A percentile compares a stretch with the other conserved stretches of the same genome.
Evolutionary conservation across 208 protist species (phyloP).

Genomic region (Leishmania major): DNA sequence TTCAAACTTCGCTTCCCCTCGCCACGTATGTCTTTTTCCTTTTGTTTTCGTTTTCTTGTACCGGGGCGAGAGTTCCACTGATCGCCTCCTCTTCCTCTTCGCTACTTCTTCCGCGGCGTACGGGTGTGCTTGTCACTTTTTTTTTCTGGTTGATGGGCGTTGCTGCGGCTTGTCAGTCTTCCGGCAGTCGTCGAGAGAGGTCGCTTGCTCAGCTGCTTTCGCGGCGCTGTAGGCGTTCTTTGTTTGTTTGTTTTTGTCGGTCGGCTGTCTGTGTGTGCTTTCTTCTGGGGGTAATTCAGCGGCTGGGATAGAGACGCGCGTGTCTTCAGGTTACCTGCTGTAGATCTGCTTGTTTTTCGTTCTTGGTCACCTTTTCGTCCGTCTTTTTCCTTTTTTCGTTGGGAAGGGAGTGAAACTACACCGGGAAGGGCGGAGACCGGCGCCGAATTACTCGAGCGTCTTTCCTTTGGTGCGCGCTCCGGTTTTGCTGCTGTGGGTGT

Average conservation of each 20-base stretch:
- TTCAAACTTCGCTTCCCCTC: not conserved
- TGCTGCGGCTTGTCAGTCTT: not conserved
- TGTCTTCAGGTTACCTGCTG: not conserved
- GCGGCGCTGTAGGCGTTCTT: not conserved
- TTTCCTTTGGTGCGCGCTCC: not conserved
- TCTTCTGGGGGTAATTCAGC: not conserved
- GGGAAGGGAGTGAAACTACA: not conserved
- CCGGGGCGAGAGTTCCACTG: not conserved
- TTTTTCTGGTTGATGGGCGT: not conserved
- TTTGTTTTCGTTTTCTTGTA: not conserved
- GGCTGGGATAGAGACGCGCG: not conserved
- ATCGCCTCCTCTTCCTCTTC: not conserved
- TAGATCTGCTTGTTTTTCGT: not conserved
- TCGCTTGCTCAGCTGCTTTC: not conserved
- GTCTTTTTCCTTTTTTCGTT: not conserved
- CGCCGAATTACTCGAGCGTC: not conserved
- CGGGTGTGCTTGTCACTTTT: not conserved
- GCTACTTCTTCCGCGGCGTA: not conserved
- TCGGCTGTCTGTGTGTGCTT: not conserved
- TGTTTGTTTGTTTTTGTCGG: not conserved
- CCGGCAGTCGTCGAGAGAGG: not conserved
- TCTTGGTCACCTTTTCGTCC: not conserved
- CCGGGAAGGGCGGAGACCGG: not conserved
- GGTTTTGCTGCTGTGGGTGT: not conserved
- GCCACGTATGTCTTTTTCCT: not conserved